A percentile compares a stretch with the other conserved stretches of the same genome.
Conservation (phyloP, 2,329 filamentous ascomycete genomes). For the Whalleya microplaca region DNA sequence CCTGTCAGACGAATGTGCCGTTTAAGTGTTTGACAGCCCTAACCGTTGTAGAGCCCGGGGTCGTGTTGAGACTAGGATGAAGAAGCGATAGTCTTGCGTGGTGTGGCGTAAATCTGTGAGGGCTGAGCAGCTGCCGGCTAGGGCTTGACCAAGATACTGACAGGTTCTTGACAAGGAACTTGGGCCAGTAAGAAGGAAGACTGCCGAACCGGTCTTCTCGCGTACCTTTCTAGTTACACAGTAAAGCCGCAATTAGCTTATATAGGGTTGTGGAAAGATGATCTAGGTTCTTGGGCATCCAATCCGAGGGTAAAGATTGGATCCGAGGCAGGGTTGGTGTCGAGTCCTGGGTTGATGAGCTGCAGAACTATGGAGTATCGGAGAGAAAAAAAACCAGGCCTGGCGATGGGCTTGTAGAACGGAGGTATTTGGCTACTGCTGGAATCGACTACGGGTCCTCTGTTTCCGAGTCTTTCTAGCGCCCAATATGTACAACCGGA, state of each 20-base stretch:
- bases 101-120: slow-evolving; percentile 28
- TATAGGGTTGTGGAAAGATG: slow-evolving; percentile 19
- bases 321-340: slow-evolving; percentile 22
- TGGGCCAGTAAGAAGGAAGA: slow-evolving; percentile 20
- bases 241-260: slow-evolving; percentile 16
- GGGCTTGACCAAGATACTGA: slow-evolving; percentile 24
- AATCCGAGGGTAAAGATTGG: slow-evolving; percentile 25
- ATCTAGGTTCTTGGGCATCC: slow-evolving; percentile 21
- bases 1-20: slow-evolving; percentile 19
- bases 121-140: slow-evolving; percentile 20
- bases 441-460: slow-evolving; percentile 18
- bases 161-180: slow-evolving; percentile 17
- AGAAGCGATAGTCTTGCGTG: slow-evolving; percentile 22
- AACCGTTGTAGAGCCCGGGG: slow-evolving; percentile 13
- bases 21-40: slow-evolving; percentile 19
- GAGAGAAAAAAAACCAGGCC: slow-evolving; percentile 1
- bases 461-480: slow-evolving; percentile 18
- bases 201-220: slow-evolving; percentile 11
- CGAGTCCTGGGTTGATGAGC: slow-evolving; percentile 24
- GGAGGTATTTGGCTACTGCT: slow-evolving; percentile 22
- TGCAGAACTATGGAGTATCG: slow-evolving; percentile 20
- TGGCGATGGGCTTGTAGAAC: slow-evolving; percentile 11
- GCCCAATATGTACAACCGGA: slow-evolving; percentile 12
- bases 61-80: slow-evolving; percentile 18
- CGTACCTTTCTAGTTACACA: slow-evolving; percentile 27